Evolutionary conservation across 2,329 filamentous ascomycete species (phyloP), one percentile per base, ranked within the genome.

Genomic region (Xylaria sp.): DNA sequence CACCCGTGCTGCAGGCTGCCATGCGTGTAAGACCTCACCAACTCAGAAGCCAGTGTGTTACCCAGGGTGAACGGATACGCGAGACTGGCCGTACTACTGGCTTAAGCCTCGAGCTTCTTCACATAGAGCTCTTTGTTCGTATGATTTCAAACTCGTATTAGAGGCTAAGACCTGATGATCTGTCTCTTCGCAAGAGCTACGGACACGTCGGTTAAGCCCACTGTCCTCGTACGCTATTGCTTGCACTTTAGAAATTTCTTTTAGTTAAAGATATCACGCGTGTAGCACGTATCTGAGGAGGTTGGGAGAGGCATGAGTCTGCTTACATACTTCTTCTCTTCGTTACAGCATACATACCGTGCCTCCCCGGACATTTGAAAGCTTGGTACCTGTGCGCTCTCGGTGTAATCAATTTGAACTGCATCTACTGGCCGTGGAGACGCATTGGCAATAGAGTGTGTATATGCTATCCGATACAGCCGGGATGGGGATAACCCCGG

Each of bases 381-480:
- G 65, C 70, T 60, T 68, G 67, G 51, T 59, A 61, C 69, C 69
- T 69, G 55, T 70, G 63, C 51, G 65, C 59, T 74, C 70, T 75
- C 73, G 74, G 73, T 71, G 71, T 74, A 75, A 74, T 74, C 70
- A 63, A 57, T 59, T 51, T 71, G 69, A 71, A 71, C 72, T 70
- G 74, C 72, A 73, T 72, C 25, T 63, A 71, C 69, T 70, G 62
- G 65, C 53, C 60, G 57, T 65, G 53, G 65, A 65, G 66, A 51
- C 54, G 44, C 63, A 53, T 58, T 69, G 69, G 68, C 68, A 73
- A 76, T 71, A 69, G 69, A 66, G 71, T 57, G 68, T 68, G 60
- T 63, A 65, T 67, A 72, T 70, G 71, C 58, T 25, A 66, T 67
- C 60, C 73, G 74, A 74, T 75, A 76, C 75, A 75, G 73, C 74